A percentile compares a stretch with the other conserved stretches of the same genome.
phyloP scores from a whole-genome alignment of 192 early-diverging fungal genomes.

The Pilobolus umbonatus region DNA sequence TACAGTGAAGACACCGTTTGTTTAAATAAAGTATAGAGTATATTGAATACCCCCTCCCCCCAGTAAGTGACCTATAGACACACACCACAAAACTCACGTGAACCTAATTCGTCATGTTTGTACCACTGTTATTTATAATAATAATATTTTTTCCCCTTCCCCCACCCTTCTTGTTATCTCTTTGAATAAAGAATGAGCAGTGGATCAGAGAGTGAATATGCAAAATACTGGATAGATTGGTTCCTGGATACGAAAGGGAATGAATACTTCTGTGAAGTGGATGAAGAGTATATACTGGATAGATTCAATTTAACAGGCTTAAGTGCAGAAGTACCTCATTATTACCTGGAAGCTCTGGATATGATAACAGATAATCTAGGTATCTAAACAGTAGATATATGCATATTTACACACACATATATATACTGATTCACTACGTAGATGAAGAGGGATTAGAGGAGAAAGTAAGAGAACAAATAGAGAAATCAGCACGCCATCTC shows the following conservation, averaged over 20 bases:
- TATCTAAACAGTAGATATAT: slow-evolving; percentile 11
- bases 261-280: slow-evolving; percentile 98
- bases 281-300: slow-evolving; percentile 95
- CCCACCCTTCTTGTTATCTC: no score
- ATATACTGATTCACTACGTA: slow-evolving; percentile 3
- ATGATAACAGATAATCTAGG: slow-evolving; percentile 87
- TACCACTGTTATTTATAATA: no score
- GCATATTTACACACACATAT: background rate
- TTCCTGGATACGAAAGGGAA: slow-evolving; percentile 89
- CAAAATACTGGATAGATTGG: slow-evolving; percentile 93
- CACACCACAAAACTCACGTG: no score
- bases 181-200: slow-evolving; percentile 39
- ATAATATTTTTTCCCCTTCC: no score
- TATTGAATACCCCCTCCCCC: no score
- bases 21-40: no score
- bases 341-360: slow-evolving; percentile 77
- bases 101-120: no score
- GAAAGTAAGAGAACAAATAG: slow-evolving; percentile 73
- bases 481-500: slow-evolving; percentile 83
- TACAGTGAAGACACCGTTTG: no score
- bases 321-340: slow-evolving; percentile 85
- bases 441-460: slow-evolving; percentile 67
- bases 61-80: no score
- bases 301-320: slow-evolving; percentile 97
- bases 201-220: slow-evolving; percentile 57